These are phyloP conservation scores for Vigna reflexopilosa DNA, from an alignment of 306 rosid genomes.

Conservation along the genomic window DNA sequence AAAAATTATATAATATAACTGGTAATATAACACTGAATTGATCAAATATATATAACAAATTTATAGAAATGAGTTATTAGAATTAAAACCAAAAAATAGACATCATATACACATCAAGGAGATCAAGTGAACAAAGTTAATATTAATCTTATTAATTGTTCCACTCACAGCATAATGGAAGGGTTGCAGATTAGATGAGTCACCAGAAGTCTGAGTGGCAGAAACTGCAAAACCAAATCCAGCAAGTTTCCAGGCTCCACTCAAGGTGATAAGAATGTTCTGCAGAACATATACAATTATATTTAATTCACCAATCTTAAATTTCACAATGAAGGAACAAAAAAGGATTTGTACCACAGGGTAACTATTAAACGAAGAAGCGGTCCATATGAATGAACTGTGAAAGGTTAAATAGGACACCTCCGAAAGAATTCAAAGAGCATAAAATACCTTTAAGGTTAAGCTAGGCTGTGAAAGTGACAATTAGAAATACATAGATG, in stretches of 20 bases:
- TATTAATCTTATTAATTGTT: constrained; percentile 39
- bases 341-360: constrained; percentile 5
- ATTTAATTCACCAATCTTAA: constrained; percentile 35
- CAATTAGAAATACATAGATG: constrained; percentile 23
- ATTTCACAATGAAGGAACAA: background rate
- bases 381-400: constrained; percentile 14
- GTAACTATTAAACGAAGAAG: constrained; percentile 10
- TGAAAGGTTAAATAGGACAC: background rate
- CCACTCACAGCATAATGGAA: constrained; percentile 94
- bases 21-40: constrained; percentile 12
- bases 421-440: background rate
- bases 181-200: constrained; percentile 64
- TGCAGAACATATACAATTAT: constrained; percentile 47
- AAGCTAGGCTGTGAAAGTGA: background rate
- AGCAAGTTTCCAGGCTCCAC: constrained; percentile 99
- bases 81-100: background rate
- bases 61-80: constrained; percentile 7
- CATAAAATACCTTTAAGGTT: background rate
- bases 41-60: constrained; percentile 5
- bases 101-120: constrained; percentile 26
- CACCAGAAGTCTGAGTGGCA: constrained; percentile 64
- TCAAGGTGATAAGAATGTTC: constrained; percentile 92
- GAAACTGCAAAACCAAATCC: constrained; percentile 95
- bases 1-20: background rate
- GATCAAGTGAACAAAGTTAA: constrained; percentile 22